Evolutionary conservation across 208 protist species (phyloP), one percentile per base, ranked within the genome.

Genomic region (Porcisia hertigi): DNA sequence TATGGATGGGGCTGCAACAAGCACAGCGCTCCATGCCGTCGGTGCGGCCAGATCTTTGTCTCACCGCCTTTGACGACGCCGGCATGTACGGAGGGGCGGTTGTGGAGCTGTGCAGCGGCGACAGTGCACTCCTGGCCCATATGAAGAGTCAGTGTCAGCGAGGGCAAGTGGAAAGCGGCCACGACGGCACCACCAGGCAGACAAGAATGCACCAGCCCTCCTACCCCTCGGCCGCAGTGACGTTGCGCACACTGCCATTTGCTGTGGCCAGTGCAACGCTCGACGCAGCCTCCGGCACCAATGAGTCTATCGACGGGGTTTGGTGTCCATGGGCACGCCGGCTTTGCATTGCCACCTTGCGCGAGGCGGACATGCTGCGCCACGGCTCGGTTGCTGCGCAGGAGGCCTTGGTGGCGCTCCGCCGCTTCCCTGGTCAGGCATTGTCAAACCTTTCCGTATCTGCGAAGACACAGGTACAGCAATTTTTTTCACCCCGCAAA

Each of bases 21-120:
- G 55, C 36, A 9, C 66, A 39, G 9, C 34, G 65, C 23, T 23
- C 52, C 23, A 58, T 43, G 2, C 12, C 20, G 3, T 62, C 41
- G 14, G 71, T 75, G 71, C 71, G 71, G 49, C 66, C 78, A 11
- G 78, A 82, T 58, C 1, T 82, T 57, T 60, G 66, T 60, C 71
- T 82, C 52, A 82, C 78, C 53, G 64, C 73, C 41, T 82, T 78
- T 25, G 78, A 82, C 54, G 78, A 82, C 45, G 72, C 54, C n/a
- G 78, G 78, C 34, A 82, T 82, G 78, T 73, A 82, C 69, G 78
- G 78, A 16, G 78, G 78, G 3, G 72, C 73, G 6, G 78, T 78
- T 43, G 78, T 82, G 66, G 72, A 82, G 11, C 43, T 82, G 36
- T 82, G 78, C 58, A 71, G 55, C 36, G 23, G 14, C 54, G 78